phyloP scores from a whole-genome alignment of 345 rosid species.

The Eucalyptus caleyi region DNA sequence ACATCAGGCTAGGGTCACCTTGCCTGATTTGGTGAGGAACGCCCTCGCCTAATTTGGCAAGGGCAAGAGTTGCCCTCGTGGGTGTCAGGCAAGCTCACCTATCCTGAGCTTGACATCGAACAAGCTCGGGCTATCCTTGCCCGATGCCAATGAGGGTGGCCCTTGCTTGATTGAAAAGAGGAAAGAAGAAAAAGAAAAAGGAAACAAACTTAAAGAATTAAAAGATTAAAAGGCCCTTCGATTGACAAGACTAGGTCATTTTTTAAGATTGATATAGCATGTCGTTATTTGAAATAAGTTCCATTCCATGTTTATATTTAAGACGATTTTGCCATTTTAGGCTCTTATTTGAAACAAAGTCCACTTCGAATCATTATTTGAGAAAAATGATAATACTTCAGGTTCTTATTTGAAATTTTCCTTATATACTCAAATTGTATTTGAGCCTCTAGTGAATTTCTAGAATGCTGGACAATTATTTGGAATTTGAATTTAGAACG shows the following conservation, averaged over 20 bases:
- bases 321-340: rapidly evolving
- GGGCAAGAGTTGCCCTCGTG: no score
- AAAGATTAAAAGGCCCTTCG: no score
- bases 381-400: rapidly evolving
- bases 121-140: rapidly evolving
- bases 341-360: rapidly evolving
- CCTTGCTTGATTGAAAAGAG: neutral
- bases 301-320: rapidly evolving
- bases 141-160: no score
- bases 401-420: rapidly evolving
- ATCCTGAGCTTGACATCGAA: rapidly evolving
- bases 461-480: no score
- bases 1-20: rapidly evolving
- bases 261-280: no score
- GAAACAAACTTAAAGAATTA: no score
- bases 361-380: rapidly evolving
- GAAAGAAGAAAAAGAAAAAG: no score
- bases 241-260: rapidly evolving
- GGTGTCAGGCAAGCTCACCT: no score
- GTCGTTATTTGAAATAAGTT: no score
- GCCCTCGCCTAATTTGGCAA: rapidly evolving
- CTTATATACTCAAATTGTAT: neutral
- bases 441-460: neutral
- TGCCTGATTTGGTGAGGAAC: no score
- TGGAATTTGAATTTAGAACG: neutral